Evolutionary conservation across 352 stramenopile species (phyloP).

Genomic region (Phytophthora pinifolia): DNA sequence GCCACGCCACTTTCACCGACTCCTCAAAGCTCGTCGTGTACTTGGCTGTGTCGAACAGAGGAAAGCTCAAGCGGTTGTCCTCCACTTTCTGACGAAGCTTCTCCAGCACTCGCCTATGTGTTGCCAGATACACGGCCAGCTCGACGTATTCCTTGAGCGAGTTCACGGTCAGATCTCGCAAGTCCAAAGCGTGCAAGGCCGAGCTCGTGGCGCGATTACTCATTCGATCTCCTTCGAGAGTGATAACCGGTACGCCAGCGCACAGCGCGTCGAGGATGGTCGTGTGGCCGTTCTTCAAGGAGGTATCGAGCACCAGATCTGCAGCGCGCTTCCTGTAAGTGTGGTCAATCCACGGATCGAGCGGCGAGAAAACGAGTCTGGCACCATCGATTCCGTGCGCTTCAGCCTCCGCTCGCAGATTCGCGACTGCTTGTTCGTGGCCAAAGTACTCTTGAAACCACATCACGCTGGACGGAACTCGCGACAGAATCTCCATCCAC

Average conservation of each 20-base stretch:
- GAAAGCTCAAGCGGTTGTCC: slow-evolving; percentile 39
- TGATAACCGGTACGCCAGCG: slow-evolving; percentile 74
- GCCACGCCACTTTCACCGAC: slow-evolving; percentile 49
- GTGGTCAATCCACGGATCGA: slow-evolving; percentile 80
- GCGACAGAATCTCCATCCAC: slow-evolving; percentile 79
- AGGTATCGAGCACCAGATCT: slow-evolving; percentile 79
- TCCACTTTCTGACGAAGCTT: slow-evolving; percentile 46
- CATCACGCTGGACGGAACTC: slow-evolving; percentile 69
- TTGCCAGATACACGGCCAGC: slow-evolving; percentile 56
- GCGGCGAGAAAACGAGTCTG: slow-evolving; percentile 56
- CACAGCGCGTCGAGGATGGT: slow-evolving; percentile 79
- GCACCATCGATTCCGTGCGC: slow-evolving; percentile 50
- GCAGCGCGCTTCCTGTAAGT: slow-evolving; percentile 66
- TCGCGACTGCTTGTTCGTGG: slow-evolving; percentile 41
- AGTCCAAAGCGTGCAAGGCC: slow-evolving; percentile 44
- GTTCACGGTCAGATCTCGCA: slow-evolving; percentile 62
- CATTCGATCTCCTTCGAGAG: slow-evolving; percentile 68
- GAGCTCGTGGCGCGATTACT: slow-evolving; percentile 65
- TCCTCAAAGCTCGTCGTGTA: slow-evolving; percentile 56
- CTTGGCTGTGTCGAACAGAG: slow-evolving; percentile 66
- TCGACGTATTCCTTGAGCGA: slow-evolving; percentile 86
- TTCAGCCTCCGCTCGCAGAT: slow-evolving; percentile 55
- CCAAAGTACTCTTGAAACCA: slow-evolving; percentile 74
- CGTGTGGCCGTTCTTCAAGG: slow-evolving; percentile 86
- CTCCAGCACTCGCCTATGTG: slow-evolving; percentile 28